Evolutionary conservation across 441 rosid species (phyloP).

Genomic region (Adansonia gregorii): DNA sequence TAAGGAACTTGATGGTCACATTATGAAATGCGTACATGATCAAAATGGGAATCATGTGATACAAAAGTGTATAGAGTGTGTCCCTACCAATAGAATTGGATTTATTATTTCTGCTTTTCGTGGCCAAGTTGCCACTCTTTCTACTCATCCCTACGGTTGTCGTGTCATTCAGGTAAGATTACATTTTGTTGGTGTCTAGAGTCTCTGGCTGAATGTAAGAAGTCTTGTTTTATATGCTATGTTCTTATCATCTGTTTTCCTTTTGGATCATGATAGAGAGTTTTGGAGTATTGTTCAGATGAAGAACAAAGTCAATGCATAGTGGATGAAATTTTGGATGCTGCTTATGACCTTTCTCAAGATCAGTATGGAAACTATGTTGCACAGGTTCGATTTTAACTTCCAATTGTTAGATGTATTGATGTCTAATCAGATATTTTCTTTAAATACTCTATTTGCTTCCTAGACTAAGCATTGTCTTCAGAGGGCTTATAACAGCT

Average conservation of each 20-base stretch:
- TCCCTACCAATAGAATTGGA: constrained; percentile 74
- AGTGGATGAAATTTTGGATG: constrained; percentile 91
- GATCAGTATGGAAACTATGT: constrained; percentile 99
- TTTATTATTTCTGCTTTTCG: constrained; percentile 82
- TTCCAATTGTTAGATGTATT: constrained; percentile 21
- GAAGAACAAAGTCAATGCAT: constrained; percentile 77
- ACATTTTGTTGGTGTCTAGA: constrained; percentile 15
- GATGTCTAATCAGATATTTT: neutral
- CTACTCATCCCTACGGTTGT: constrained; percentile 97
- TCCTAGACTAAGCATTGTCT: neutral
- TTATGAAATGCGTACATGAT: constrained; percentile 91
- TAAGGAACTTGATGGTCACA: constrained; percentile 89
- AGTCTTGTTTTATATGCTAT: constrained; percentile 9
- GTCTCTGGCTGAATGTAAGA: constrained; percentile 18
- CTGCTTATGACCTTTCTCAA: constrained; percentile 79
- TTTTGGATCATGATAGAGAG: constrained; percentile 61
- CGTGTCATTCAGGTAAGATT: constrained; percentile 88
- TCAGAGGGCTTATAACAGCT: constrained; percentile 6
- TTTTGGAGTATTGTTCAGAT: constrained; percentile 92
- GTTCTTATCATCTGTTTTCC: constrained; percentile 24
- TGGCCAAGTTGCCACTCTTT: constrained; percentile 84
- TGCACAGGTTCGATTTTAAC: constrained; percentile 67
- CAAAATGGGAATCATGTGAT: constrained; percentile 99
- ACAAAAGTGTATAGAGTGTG: constrained; percentile 91
- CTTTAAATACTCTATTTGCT: neutral